Base-by-base conservation (phyloP, 441 rosid species). In the Lepidium campestre region DNA sequence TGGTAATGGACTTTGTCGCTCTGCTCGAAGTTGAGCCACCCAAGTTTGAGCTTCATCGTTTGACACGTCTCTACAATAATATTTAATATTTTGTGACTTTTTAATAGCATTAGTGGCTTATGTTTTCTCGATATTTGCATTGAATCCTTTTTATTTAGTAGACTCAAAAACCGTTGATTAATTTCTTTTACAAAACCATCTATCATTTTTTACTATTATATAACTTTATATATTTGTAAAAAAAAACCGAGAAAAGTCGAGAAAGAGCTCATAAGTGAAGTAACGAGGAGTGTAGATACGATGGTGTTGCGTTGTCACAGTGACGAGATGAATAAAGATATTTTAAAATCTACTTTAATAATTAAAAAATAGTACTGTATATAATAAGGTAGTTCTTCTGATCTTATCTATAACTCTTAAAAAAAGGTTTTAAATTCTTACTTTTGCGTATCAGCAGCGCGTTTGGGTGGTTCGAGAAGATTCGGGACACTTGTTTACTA, bases 11-110 rank as follows among this genome's bases (percentile, higher is more conserved):
- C 25, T 40, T 10, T 71, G 7, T 12, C 32, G 62, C 18, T 63
- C 36, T 71, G 69, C 58, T 55, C 64, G 18, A 71, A n/a, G 35
- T 12, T 27, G 6, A 63, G 58, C 75, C 75, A 71, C 57, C 57
- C 65, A 71, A 46, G 29, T 62, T 55, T 63, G 60, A 57, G 70
- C 75, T 72, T 48, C 55, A 49, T 4, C 34, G 0, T 7, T 41
- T 10, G 76, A 57, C 76, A 72, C 71, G 71, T 65, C 71, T 65
- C 50, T 58, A 15, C 13, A 5, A 0, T 9, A 9, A 25, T n/a
- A 10, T 5, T 35, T 6, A 18, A 45, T 48, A 18, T 4, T 70
- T 31, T 3, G 7, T 40, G 44, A 49, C 50, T 37, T 58, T 48
- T 25, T 25, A 6, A 11, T 36, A 13, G 19, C 61, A 12, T 22